Evolutionary conservation across 1,284 basidiomycete genomes (phyloP).

Genomic region (Chalciporus sp.): DNA sequence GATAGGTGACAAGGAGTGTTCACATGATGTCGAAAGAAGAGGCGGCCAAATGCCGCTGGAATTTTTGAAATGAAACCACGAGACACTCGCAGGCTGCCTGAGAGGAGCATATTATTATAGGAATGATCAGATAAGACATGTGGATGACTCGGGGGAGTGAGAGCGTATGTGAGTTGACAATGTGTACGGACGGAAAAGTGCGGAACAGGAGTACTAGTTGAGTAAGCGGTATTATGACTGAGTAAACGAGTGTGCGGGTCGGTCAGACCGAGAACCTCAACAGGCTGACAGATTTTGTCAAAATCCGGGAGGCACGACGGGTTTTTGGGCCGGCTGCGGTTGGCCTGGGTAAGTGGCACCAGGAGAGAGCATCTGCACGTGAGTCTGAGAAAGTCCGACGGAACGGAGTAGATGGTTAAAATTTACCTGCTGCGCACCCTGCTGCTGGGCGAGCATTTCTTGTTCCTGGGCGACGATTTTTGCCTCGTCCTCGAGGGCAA

Average conservation of each 20-base stretch:
- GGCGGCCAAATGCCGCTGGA: slow-evolving; percentile 31
- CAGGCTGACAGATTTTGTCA: slow-evolving; percentile 32
- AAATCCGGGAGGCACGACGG: slow-evolving; percentile 77
- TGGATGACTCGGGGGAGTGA: slow-evolving; percentile 7
- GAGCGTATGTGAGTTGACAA: slow-evolving; percentile 10
- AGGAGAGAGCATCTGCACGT: slow-evolving; percentile 63
- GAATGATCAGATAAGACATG: slow-evolving; percentile 29
- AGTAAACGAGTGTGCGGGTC: background rate
- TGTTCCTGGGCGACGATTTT: slow-evolving; percentile 94
- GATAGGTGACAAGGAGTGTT: slow-evolving; percentile 19
- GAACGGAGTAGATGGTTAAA: background rate
- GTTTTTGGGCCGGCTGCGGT: slow-evolving; percentile 56
- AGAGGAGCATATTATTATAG: slow-evolving; percentile 34
- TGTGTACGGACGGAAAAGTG: slow-evolving; percentile 14
- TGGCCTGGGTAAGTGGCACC: slow-evolving; percentile 53
- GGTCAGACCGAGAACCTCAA: slow-evolving; percentile 1
- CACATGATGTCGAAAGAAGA: slow-evolving; percentile 22
- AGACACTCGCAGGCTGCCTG: slow-evolving; percentile 2
- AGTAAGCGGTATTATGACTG: slow-evolving; percentile 11
- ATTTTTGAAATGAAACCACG: slow-evolving; percentile 20
- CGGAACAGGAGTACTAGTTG: slow-evolving; percentile 15
- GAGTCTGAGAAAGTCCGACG: slow-evolving; percentile 5
- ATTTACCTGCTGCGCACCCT: slow-evolving; percentile 87
- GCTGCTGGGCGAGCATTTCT: slow-evolving; percentile 92
- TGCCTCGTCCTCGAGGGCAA: slow-evolving; percentile 94